Conservation (phyloP, 306 rosid species). For the Castanea sativa region DNA sequence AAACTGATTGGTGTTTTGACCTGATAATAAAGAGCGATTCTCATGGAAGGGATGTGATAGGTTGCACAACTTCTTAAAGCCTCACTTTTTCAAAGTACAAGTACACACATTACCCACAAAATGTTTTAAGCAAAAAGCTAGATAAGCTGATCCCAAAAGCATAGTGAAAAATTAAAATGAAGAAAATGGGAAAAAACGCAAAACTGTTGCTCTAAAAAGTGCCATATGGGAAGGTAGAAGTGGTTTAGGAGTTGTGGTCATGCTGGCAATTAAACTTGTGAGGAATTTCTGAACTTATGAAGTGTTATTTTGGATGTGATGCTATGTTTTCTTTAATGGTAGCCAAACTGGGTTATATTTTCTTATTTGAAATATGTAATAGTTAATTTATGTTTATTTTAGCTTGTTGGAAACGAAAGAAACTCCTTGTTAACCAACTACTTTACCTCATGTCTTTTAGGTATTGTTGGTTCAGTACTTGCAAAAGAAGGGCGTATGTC, state of each 20-base stretch:
- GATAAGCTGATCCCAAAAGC: background rate
- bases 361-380: background rate
- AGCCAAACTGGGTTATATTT: background rate
- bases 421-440: slow-evolving; percentile 11
- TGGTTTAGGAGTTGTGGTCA: background rate
- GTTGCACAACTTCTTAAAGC: no score
- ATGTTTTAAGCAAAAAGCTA: no score
- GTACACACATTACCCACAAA: no score
- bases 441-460: slow-evolving; percentile 36
- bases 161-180: no score
- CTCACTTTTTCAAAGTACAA: no score
- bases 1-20: no score
- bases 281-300: background rate
- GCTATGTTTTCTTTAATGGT: background rate
- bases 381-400: background rate
- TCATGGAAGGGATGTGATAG: no score
- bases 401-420: background rate
- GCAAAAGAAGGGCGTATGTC: slow-evolving; percentile 81
- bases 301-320: background rate
- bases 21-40: no score
- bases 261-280: background rate
- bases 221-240: background rate
- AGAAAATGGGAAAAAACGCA: no score
- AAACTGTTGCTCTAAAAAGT: background rate
- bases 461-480: slow-evolving; percentile 81